Conservation (phyloP, 2,329 filamentous ascomycete genomes). For the Fusarium sp. region DNA sequence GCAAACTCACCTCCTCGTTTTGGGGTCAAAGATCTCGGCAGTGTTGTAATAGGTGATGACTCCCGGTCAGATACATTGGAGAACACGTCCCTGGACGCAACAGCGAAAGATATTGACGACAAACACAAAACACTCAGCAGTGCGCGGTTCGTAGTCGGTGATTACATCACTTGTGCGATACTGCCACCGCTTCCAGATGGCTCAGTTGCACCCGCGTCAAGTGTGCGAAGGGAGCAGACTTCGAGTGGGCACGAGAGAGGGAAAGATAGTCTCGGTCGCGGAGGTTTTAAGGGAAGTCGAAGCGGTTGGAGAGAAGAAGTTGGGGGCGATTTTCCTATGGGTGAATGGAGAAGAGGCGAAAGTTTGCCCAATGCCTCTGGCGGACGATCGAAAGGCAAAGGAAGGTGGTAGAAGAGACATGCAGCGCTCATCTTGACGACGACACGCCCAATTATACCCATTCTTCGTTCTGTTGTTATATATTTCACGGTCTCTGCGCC, state of each 20-base stretch:
- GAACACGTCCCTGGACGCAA: constrained; percentile 51
- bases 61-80: constrained; percentile 57
- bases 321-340: constrained; percentile 58
- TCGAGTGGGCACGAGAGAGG: constrained; percentile 40
- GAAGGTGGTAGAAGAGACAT: constrained; percentile 46
- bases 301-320: constrained; percentile 55
- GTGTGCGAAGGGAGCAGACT: constrained; percentile 44
- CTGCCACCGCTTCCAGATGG: constrained; percentile 81
- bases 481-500: constrained; percentile 20
- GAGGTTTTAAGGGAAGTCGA: constrained; percentile 52
- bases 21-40: constrained; percentile 84
- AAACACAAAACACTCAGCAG: constrained; percentile 80
- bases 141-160: constrained; percentile 85
- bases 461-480: constrained; percentile 12
- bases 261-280: constrained; percentile 50
- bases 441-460: constrained; percentile 48
- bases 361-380: constrained; percentile 65
- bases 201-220: constrained; percentile 73
- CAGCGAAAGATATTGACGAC: constrained; percentile 62
- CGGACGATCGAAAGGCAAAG: constrained; percentile 46
- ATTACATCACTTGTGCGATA: constrained; percentile 87
- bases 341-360: constrained; percentile 77
- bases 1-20: constrained; percentile 64
- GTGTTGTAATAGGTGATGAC: constrained; percentile 77
- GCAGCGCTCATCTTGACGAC: constrained; percentile 6